Evolutionary conservation across 805 yeast genomes (phyloP).

Genomic region (Candida adriatica): DNA sequence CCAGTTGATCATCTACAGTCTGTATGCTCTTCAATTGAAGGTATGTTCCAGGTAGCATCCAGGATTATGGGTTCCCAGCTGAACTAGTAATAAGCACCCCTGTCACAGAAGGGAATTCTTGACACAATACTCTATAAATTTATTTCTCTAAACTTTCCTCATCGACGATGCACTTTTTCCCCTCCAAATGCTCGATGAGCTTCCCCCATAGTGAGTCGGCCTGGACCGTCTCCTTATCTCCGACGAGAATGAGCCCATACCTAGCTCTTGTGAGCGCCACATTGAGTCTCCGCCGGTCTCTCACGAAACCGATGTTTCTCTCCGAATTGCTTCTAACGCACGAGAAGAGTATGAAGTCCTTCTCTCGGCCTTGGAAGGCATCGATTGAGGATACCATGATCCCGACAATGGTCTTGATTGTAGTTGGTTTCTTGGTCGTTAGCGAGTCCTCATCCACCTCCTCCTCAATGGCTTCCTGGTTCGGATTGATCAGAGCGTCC

Average conservation of each 20-base stretch:
- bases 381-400: slow-evolving; percentile 57
- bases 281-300: slow-evolving; percentile 55
- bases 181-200: slow-evolving; percentile 36
- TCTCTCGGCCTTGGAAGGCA: slow-evolving; percentile 87
- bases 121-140: no score
- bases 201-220: slow-evolving; percentile 46
- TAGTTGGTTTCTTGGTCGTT: slow-evolving; percentile 10
- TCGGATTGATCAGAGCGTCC: slow-evolving; percentile 53
- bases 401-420: slow-evolving; percentile 31
- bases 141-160: no score
- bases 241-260: slow-evolving; percentile 53
- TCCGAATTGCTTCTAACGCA: slow-evolving; percentile 61
- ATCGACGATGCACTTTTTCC: slow-evolving; percentile 15
- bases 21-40: no score
- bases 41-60: no score
- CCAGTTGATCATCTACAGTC: no score
- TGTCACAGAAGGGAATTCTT: no score
- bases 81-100: no score
- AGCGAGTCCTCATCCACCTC: slow-evolving; percentile 49
- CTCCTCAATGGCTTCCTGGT: slow-evolving; percentile 35
- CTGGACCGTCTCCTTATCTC: slow-evolving; percentile 43
- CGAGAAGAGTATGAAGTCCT: slow-evolving; percentile 66
- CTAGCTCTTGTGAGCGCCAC: slow-evolving; percentile 71
- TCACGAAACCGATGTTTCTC: slow-evolving; percentile 54
- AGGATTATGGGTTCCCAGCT: no score